A percentile compares a stretch with the other conserved stretches of the same genome.
phyloP scores from a whole-genome alignment of 2,329 filamentous ascomycete genomes.

The Phoma herbarum region DNA sequence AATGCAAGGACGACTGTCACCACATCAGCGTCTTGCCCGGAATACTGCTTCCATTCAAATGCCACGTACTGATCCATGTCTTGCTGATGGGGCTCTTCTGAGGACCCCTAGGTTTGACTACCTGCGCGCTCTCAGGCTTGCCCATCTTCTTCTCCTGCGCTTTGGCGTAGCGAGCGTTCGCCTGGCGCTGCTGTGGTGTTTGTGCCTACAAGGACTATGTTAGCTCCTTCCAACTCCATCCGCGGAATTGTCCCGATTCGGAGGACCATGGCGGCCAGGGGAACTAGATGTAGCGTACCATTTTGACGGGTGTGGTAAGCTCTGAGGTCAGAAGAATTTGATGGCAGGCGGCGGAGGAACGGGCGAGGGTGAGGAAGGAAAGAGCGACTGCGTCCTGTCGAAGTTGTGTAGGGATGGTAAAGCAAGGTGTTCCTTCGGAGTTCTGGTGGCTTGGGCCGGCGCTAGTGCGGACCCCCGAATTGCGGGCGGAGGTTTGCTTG shows the following conservation, averaged over 20 bases:
- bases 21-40: not conserved
- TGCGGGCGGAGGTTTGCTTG: conserved; percentile 34
- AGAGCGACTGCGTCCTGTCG: conserved; percentile 7
- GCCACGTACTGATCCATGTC: conserved; percentile 67
- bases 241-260: conserved; percentile 5
- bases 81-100: conserved; percentile 64
- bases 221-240: not conserved
- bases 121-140: conserved; percentile 62
- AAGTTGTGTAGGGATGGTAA: conserved; percentile 24
- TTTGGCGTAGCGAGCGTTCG: conserved; percentile 81
- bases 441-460: conserved; percentile 30
- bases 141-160: conserved; percentile 77
- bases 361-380: conserved; percentile 2
- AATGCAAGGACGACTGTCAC: conserved; percentile 67
- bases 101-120: conserved; percentile 60
- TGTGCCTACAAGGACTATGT: conserved; percentile 66
- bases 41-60: not conserved
- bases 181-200: conserved; percentile 83
- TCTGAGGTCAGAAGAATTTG: not conserved
- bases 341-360: no score
- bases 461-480: conserved; percentile 19
- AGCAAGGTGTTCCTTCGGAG: conserved; percentile 47
- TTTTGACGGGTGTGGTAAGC: conserved; percentile 15
- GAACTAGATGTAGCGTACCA: conserved; percentile 25
- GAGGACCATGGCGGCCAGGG: conserved; percentile 11